Evolutionary conservation across 1,139 yeast species (phyloP).

Genomic region (Candida tropicalis): DNA sequence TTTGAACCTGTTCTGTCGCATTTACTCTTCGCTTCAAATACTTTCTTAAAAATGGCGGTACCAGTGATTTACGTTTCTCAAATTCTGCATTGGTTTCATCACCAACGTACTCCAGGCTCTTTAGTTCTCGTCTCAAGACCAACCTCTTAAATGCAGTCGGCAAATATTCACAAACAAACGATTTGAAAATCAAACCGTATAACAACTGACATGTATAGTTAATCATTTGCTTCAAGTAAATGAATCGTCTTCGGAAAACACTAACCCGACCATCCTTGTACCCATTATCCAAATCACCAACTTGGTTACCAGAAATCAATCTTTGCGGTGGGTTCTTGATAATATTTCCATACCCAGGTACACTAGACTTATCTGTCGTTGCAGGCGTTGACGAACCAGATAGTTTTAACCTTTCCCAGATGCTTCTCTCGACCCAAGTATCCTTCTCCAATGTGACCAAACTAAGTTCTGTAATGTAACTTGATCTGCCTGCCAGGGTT

Average conservation of each 20-base stretch:
- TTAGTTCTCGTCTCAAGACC: conserved; percentile 7
- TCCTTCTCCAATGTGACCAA: conserved; percentile 47
- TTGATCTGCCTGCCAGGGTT: conserved; percentile 65
- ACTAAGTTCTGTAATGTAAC: conserved; percentile 63
- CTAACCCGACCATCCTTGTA: conserved; percentile 21
- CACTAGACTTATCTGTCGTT: conserved; percentile 18
- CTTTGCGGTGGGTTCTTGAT: conserved; percentile 31
- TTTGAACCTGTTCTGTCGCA: background rate
- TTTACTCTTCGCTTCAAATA: conserved; percentile 19
- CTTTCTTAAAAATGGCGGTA: conserved; percentile 30
- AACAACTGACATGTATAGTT: conserved; percentile 27
- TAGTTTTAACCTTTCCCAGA: conserved; percentile 25
- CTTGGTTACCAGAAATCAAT: conserved; percentile 24
- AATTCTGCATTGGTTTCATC: conserved; percentile 26
- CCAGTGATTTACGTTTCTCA: conserved; percentile 23
- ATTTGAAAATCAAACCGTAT: conserved; percentile 22
- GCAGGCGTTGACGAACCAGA: conserved; percentile 1
- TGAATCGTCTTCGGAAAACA: conserved; percentile 25
- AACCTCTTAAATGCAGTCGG: conserved; percentile 8
- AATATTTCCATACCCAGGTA: conserved; percentile 37
- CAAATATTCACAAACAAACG: conserved; percentile 13
- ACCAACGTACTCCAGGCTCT: background rate
- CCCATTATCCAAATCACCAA: conserved; percentile 11
- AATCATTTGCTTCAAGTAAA: conserved; percentile 22
- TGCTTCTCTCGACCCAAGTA: conserved; percentile 61